Percentiles rank a stretch among this genome's conserved stretches.
Conservation (phyloP, 2,329 filamentous ascomycete species). For the Colletotrichum eremochloae region DNA sequence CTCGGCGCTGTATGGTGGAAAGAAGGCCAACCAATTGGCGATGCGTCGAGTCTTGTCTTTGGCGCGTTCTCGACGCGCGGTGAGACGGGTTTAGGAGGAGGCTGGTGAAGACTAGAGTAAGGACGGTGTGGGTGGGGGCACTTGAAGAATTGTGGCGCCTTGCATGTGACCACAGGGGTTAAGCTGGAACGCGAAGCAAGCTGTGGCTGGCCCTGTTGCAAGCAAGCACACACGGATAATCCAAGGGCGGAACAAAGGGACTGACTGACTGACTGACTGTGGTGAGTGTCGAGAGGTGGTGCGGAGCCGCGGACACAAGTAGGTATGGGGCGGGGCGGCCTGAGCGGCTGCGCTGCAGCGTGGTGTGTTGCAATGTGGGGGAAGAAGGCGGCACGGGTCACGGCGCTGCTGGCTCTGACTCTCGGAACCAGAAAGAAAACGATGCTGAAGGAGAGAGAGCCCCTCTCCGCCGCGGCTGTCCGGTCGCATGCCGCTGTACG, state of each 20-base stretch:
- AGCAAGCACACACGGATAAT: slow-evolving; percentile 2
- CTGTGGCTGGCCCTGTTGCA: background rate
- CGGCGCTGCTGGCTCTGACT: slow-evolving; percentile 18
- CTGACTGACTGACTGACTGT: background rate
- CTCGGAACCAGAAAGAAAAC: slow-evolving; percentile 33
- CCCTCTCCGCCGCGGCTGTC: slow-evolving; percentile 31
- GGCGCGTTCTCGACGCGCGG: slow-evolving; percentile 41
- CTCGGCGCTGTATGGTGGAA: slow-evolving; percentile 34
- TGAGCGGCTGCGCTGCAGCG: slow-evolving; percentile 25
- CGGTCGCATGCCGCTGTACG: slow-evolving; percentile 27
- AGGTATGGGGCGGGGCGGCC: slow-evolving; percentile 19
- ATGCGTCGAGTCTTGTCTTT: slow-evolving; percentile 38
- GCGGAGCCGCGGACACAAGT: slow-evolving; percentile 24
- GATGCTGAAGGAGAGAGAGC: slow-evolving; percentile 17
- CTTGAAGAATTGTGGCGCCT: slow-evolving; percentile 41
- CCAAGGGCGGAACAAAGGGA: slow-evolving; percentile 9
- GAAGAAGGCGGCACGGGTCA: slow-evolving; percentile 15
- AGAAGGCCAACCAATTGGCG: slow-evolving; percentile 35
- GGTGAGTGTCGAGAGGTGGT: background rate
- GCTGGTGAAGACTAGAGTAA: slow-evolving; percentile 28
- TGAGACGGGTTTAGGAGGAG: slow-evolving; percentile 31
- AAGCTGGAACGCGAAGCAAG: slow-evolving; percentile 20
- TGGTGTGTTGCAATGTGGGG: slow-evolving; percentile 20
- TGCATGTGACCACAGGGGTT: slow-evolving; percentile 39
- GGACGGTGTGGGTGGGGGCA: slow-evolving; percentile 9